Base-by-base conservation (phyloP, 23 red algal genomes). In the Cyanidioschyzon merolae region DNA sequence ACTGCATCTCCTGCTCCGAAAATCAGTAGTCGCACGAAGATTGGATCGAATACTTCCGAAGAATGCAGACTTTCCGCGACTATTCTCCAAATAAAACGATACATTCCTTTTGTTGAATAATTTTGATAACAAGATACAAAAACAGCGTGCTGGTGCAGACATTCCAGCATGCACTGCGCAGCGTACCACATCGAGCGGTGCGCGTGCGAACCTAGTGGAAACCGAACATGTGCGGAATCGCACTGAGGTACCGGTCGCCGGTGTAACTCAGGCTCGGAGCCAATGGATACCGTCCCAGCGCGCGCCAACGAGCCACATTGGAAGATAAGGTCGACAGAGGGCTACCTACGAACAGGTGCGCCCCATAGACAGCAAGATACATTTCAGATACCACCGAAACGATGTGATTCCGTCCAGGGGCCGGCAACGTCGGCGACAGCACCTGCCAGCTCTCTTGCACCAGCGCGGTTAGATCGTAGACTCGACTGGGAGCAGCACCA, bases 181-280 rank as follows among this genome's bases (percentile, higher is more conserved):
- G n/a, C n/a, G 24, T 57, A 24, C 15, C 50, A 24, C 50, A 24
- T 57, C 15, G 12, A 57, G 12, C 50, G 15, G 15, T 57, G 50
- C 15, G 24, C 12, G 50, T 16, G 50, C 24, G 50, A 57, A 16
- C 15, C 63, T 71, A 71, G 29, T 71, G 63, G 29, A 71, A 71
- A 3, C 63, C 63, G 12, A 71, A 35, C 3, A 71, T 25, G 30
- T 71, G 63, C 63, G 63, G 63, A 32, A 71, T 71, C 7, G 63
- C 63, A 25, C n/a, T 71, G 12, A 71, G 63, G 29, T 32, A 71
- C 63, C 21, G 63, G 29, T 71, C 63, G 16, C 63, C 63, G 63
- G 63, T 71, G 63, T 71, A 71, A 35, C n/a, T 71, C 12, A 71
- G 63, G 63, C 63, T 71, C n/a, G 63, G 63, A 3, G 63, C 63